These are phyloP conservation scores for Acer yangbiense DNA, from an alignment of 345 rosid genomes.

Conservation along the genomic window DNA sequence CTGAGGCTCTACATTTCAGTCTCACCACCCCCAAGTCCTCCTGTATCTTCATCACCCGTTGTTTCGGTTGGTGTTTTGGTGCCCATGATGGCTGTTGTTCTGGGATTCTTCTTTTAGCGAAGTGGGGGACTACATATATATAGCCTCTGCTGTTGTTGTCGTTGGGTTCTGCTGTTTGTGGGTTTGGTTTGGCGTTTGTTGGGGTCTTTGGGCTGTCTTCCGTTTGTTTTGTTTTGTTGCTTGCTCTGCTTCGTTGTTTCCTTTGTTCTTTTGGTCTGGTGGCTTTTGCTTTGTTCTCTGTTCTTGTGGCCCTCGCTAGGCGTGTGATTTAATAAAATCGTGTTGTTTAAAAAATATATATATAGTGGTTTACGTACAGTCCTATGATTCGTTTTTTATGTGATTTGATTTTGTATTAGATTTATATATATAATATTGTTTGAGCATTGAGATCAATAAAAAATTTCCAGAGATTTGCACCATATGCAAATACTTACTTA, in stretches of 20 bases:
- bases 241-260: no score
- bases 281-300: no score
- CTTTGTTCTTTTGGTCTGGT: no score
- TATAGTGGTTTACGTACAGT: background rate
- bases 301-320: no score
- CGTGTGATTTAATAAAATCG: no score
- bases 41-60: conserved; percentile 26
- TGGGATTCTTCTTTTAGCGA: conserved; percentile 18
- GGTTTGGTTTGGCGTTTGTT: no score
- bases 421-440: background rate
- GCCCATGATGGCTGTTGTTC: background rate
- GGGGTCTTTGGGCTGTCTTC: no score
- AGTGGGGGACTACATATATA: background rate
- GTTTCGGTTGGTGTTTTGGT: conserved; percentile 23
- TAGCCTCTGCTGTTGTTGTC: no score
- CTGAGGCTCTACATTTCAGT: conserved; percentile 38
- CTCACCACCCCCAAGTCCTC: conserved; percentile 11
- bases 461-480: background rate
- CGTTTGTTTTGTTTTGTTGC: no score
- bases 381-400: background rate
- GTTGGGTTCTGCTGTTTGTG: no score
- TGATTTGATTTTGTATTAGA: background rate
- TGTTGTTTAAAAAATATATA: no score
- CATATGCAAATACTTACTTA: no score
- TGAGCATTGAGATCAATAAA: conserved; percentile 1